These are phyloP conservation scores for Talaromyces funiculosus DNA, from an alignment of 2,329 filamentous ascomycete genomes.

Conservation along the genomic window DNA sequence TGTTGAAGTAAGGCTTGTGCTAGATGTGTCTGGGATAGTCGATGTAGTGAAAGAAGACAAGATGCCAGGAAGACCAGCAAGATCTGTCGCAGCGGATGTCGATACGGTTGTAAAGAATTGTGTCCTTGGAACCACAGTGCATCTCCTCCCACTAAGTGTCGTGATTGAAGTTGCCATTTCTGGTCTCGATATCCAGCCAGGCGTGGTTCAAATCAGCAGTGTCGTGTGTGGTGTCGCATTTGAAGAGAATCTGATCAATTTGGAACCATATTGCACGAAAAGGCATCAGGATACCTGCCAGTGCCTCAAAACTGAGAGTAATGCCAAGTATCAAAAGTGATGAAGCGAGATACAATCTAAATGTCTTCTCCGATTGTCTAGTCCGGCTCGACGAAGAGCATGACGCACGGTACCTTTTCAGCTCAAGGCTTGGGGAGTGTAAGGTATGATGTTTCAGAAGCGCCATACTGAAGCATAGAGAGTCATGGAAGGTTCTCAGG, in stretches of 20 bases:
- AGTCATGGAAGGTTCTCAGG: constrained; percentile 1
- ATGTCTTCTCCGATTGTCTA: not conserved
- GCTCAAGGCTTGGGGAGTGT: not conserved
- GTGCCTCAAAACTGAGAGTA: not conserved
- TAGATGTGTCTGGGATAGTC: not conserved
- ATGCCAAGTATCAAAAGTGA: not conserved
- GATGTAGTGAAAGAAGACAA: not conserved
- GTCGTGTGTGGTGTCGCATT: not conserved
- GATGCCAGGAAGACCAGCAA: not conserved
- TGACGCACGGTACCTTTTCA: not conserved
- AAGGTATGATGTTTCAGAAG: constrained; percentile 8
- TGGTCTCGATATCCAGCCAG: not conserved
- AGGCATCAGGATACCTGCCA: not conserved
- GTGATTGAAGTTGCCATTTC: constrained; percentile 14
- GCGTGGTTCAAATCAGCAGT: not conserved
- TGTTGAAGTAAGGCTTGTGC: not conserved
- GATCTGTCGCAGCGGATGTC: constrained; percentile 11
- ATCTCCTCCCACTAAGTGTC: constrained; percentile 20
- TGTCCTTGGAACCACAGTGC: constrained; percentile 20
- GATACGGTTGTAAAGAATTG: constrained; percentile 15
- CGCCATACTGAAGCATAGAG: constrained; percentile 8
- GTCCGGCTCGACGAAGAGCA: not conserved
- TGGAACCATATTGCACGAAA: not conserved
- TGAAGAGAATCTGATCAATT: not conserved
- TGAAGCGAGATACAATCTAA: not conserved